A percentile compares a stretch with the other conserved stretches of the same genome.
These are phyloP conservation scores for Fusarium setosum DNA, from an alignment of 2,329 filamentous ascomycete genomes.

Conservation along the genomic window DNA sequence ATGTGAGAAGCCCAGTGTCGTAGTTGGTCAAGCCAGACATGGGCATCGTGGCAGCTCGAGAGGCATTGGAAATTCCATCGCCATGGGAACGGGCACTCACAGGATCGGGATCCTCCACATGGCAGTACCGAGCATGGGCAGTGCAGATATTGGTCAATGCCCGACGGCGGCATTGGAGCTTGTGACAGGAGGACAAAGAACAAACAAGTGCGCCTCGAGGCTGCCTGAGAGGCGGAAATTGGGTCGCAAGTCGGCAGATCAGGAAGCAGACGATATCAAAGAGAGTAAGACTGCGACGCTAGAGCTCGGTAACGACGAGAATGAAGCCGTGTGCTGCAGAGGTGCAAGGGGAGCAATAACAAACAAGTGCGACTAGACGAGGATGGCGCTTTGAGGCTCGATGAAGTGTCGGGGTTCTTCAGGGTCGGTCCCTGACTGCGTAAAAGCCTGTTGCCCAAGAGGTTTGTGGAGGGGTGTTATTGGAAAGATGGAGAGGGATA, in stretches of 20 bases:
- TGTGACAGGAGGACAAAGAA: background rate
- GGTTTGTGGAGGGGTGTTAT: conserved; percentile 6
- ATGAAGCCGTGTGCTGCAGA: background rate
- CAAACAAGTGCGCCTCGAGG: background rate
- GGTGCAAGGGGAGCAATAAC: conserved; percentile 8
- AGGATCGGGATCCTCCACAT: background rate
- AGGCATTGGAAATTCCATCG: conserved; percentile 8
- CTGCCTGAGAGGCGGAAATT: conserved; percentile 30
- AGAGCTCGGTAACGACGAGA: conserved; percentile 21
- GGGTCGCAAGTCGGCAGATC: conserved; percentile 18
- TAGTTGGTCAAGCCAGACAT: background rate
- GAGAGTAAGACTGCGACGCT: conserved; percentile 3
- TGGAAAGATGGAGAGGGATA: conserved; percentile 21
- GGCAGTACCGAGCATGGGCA: background rate
- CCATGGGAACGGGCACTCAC: conserved; percentile 2
- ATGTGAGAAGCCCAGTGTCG: background rate
- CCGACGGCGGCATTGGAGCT: background rate
- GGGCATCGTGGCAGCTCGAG: conserved; percentile 5
- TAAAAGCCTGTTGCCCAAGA: conserved; percentile 16
- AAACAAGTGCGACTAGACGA: conserved; percentile 5
- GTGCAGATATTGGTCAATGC: conserved; percentile 4
- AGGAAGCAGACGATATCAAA: conserved; percentile 14
- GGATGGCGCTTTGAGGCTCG: conserved; percentile 35
- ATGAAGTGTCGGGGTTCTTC: conserved; percentile 29
- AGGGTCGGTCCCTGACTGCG: conserved; percentile 37